These are phyloP conservation scores for Sherardia arvensis DNA, from an alignment of 257 asterid genomes.

Conservation along the genomic window DNA sequence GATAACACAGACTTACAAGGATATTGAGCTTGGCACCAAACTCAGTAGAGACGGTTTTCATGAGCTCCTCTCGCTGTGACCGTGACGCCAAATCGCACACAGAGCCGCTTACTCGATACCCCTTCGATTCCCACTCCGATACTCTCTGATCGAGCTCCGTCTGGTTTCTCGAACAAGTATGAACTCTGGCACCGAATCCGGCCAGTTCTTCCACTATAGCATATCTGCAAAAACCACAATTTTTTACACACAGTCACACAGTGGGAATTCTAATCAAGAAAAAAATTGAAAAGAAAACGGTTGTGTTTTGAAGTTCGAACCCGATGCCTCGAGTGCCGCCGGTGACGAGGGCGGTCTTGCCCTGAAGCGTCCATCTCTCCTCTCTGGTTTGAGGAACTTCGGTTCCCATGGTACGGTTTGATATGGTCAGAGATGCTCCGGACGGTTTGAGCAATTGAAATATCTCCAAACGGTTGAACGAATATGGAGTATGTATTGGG, in stretches of 20 bases:
- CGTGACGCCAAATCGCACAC: conserved; percentile 22
- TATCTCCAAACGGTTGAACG: neutral
- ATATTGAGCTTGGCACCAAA: conserved; percentile 28
- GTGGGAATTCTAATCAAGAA: neutral
- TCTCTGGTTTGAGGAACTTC: conserved; percentile 12
- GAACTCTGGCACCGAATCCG: conserved; percentile 23
- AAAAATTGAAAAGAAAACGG: no score
- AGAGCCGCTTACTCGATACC: conserved; percentile 21
- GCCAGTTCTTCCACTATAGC: conserved; percentile 34
- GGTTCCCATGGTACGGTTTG: neutral
- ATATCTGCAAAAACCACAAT: conserved; percentile 8
- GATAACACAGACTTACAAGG: conserved; percentile 19
- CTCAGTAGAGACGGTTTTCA: conserved; percentile 14
- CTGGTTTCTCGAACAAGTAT: conserved; percentile 27
- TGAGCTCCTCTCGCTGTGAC: conserved; percentile 19
- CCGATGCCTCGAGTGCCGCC: conserved; percentile 44
- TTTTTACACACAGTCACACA: neutral
- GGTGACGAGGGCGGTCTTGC: conserved; percentile 29
- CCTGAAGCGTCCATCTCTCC: conserved; percentile 40
- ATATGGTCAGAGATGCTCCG: neutral
- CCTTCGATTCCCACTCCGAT: conserved; percentile 21
- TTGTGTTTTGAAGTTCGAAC: conserved; percentile 5
- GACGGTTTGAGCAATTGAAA: no score
- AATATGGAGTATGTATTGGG: neutral
- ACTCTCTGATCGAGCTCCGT: conserved; percentile 14